phyloP scores from a whole-genome alignment of 352 stramenopile genomes.

The Thalassiosira mediterranea region DNA sequence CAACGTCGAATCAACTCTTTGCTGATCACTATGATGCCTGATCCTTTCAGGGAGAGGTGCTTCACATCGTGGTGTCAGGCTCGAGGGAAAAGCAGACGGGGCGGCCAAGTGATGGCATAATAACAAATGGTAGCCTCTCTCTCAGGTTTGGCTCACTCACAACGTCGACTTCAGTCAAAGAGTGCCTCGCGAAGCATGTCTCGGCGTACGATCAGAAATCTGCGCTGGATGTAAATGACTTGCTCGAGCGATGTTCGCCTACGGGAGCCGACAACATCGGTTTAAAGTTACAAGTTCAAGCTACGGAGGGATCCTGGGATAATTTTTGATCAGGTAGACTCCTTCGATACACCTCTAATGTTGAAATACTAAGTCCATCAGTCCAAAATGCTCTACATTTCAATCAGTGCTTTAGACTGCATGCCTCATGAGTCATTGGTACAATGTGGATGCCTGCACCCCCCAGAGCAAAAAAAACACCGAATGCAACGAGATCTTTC shows the following conservation, averaged over 20 bases:
- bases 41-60: constrained; percentile 3
- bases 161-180: constrained; percentile 21
- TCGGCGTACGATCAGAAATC: constrained; percentile 19
- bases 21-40: background rate
- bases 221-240: constrained; percentile 25
- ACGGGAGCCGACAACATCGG: background rate
- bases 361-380: background rate
- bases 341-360: background rate
- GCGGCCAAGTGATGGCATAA: constrained; percentile 3
- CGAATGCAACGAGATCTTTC: too few species aligned
- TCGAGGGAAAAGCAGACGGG: background rate
- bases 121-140: constrained; percentile 40
- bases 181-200: constrained; percentile 43
- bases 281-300: background rate
- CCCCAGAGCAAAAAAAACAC: background rate
- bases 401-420: too few species aligned
- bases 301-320: background rate
- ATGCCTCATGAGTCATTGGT: too few species aligned
- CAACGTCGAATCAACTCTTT: background rate
- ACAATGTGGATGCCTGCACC: background rate
- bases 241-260: constrained; percentile 25
- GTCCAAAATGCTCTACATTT: constrained; percentile 14
- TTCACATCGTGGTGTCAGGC: too few species aligned
- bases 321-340: background rate
- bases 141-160: constrained; percentile 25